Base-by-base conservation (phyloP, 2,329 filamentous ascomycete species). In the Myriosclerotinia curreyana region DNA sequence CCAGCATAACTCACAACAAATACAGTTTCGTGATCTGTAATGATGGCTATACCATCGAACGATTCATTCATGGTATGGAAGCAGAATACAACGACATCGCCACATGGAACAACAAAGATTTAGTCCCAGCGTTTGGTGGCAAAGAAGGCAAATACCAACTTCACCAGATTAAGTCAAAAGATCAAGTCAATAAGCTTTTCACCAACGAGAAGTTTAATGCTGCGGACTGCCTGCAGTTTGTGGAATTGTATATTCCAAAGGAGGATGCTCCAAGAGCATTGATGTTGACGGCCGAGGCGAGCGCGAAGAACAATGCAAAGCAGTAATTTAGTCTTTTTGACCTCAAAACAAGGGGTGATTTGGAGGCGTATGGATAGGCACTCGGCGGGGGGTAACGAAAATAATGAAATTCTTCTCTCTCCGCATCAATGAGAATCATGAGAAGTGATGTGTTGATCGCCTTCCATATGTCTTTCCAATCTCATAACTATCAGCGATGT, bases 11-110 rank as follows among this genome's bases (percentile, higher is more conserved):
- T 31, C 22, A 40, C 34, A 11, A 52, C 34, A 44, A 55, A 56
- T 42, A 44, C 5, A 86, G 84, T 67, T 94, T 96, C 75, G 82
- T 95, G 67, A 88, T 96, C 69, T 92, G 90, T 81, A 96, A 96
- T 75, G 86, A 93, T 49, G 92, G 92, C 14, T 96, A 90, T 78
- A 95, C 92, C 12, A 95, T 96, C 74, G 92, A 96, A 78, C 86
- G 92, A 38, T 90, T 86, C 75, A 96, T 96, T 72, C 92, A 96
- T 76, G 91, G 91, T 61, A 89, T 89, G 86, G 80, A 92, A 11
- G 90, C 85, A 40, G 75, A 74, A 34, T 96, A 96, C 79, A 96
- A 96, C 73, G 90, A 96, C 73, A 87, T 96, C 64, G 81, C 84
- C 65, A 76, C 79, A 14, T 96, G 92, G 92, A 81, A 88, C 59